Conservation (phyloP, 2,329 filamentous ascomycete species). For the Catunica adiposa region DNA sequence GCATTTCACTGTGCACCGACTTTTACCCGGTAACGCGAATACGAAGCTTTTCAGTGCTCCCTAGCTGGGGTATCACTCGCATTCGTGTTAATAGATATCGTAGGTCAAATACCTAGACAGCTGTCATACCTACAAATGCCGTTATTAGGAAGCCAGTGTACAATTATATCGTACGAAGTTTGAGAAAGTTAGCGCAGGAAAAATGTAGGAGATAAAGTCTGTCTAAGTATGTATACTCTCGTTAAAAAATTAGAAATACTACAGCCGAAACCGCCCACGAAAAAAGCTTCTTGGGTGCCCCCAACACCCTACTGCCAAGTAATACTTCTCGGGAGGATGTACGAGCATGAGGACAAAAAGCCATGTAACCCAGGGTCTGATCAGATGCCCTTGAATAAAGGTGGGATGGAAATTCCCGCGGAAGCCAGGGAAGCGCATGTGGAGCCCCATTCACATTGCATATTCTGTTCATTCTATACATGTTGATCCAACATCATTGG, state of each 20-base stretch:
- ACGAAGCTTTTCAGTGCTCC: background rate
- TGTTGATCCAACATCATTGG: background rate
- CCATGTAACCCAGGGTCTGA: too few species aligned
- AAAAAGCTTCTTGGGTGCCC: too few species aligned
- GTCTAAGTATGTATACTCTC: background rate
- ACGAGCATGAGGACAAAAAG: too few species aligned
- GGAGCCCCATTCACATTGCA: background rate
- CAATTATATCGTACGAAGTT: background rate
- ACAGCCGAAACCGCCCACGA: too few species aligned
- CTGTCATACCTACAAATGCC: background rate
- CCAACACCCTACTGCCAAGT: too few species aligned
- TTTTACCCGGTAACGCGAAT: conserved; percentile 4
- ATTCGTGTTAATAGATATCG: conserved; percentile 4
- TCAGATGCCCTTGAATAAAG: too few species aligned
- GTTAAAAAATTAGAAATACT: too few species aligned
- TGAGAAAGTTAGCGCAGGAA: background rate
- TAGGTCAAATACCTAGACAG: background rate
- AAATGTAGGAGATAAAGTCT: background rate
- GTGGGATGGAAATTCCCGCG: background rate
- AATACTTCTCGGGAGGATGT: too few species aligned
- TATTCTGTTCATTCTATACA: background rate
- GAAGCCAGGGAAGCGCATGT: background rate
- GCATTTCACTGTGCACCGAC: background rate
- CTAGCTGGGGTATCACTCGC: background rate
- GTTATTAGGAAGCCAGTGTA: background rate